Conservation (phyloP, 495 filamentous ascomycete species). For the Hypoxylon crocopeplum region DNA sequence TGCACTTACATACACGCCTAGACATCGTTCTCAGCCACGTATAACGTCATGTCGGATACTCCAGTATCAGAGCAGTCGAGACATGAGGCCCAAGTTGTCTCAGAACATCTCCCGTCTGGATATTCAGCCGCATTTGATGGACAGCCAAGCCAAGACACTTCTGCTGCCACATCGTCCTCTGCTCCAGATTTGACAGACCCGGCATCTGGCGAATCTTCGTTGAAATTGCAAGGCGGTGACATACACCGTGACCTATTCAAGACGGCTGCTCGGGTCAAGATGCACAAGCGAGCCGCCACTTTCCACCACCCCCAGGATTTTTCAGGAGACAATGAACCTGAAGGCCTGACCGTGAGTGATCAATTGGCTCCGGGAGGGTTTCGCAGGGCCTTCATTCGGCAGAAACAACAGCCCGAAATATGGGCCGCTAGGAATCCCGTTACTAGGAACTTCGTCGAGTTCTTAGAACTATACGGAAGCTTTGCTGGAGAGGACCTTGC, state of each 20-base stretch:
- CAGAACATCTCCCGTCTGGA: conserved; percentile 54
- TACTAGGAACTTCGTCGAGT: conserved; percentile 71
- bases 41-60: conserved; percentile 15
- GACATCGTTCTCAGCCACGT: neutral
- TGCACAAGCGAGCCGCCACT: conserved; percentile 62
- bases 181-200: conserved; percentile 43
- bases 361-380: conserved; percentile 67
- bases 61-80: conserved; percentile 27
- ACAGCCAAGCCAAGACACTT: neutral
- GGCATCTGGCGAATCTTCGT: conserved; percentile 58
- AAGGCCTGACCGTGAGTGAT: conserved; percentile 54
- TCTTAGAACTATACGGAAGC: conserved; percentile 71
- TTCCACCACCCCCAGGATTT: conserved; percentile 58
- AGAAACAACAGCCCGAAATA: conserved; percentile 51
- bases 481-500: conserved; percentile 76
- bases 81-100: conserved; percentile 46
- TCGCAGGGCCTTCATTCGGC: conserved; percentile 63
- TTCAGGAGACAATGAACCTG: conserved; percentile 27
- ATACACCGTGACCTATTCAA: conserved; percentile 74
- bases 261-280: conserved; percentile 56
- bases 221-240: conserved; percentile 70
- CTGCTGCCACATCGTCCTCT: conserved; percentile 41
- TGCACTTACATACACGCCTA: conserved; percentile 2
- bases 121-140: conserved; percentile 53
- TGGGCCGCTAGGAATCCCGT: conserved; percentile 55